Evolutionary conservation across 345 rosid species (phyloP).

Genomic region (Sapria himalayana): DNA sequence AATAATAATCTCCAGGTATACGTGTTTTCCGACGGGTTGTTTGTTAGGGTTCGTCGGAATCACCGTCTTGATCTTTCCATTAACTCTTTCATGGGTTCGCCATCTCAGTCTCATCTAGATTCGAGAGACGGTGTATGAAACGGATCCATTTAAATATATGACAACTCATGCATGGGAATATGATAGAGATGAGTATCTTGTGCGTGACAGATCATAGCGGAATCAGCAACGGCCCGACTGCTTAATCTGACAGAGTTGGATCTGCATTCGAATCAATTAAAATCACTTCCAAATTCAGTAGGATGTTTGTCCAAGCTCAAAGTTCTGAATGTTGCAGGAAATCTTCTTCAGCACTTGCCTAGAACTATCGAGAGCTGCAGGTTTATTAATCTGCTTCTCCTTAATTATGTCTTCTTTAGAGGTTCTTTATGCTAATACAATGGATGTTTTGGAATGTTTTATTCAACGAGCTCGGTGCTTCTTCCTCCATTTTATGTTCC

Average conservation of each 20-base stretch:
- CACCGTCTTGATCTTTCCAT: too few species aligned
- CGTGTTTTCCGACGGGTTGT: too few species aligned
- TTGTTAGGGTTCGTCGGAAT: too few species aligned
- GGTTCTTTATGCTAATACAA: neutral
- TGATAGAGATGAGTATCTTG: too few species aligned
- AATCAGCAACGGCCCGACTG: conserved; percentile 62
- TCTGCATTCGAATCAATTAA: conserved; percentile 63
- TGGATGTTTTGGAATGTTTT: too few species aligned
- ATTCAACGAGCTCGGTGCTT: neutral
- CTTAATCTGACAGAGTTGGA: conserved; percentile 57
- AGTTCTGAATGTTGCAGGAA: conserved; percentile 56
- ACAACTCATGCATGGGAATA: too few species aligned
- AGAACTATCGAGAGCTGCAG: conserved; percentile 70
- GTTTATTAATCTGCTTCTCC: conserved; percentile 12
- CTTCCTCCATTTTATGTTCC: too few species aligned
- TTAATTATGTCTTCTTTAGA: neutral
- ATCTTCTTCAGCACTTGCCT: conserved; percentile 40
- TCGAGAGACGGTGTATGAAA: too few species aligned
- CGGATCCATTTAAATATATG: too few species aligned
- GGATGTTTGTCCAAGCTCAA: conserved; percentile 79
- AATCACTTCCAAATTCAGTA: conserved; percentile 55
- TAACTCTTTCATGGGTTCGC: too few species aligned
- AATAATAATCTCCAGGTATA: conserved; percentile 67
- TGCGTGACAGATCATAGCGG: conserved; percentile 45
- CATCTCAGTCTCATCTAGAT: too few species aligned